Evolutionary conservation across 495 filamentous ascomycete genomes (phyloP), one percentile per base, ranked within the genome.

Genomic region (Clavariopsis aquatica): DNA sequence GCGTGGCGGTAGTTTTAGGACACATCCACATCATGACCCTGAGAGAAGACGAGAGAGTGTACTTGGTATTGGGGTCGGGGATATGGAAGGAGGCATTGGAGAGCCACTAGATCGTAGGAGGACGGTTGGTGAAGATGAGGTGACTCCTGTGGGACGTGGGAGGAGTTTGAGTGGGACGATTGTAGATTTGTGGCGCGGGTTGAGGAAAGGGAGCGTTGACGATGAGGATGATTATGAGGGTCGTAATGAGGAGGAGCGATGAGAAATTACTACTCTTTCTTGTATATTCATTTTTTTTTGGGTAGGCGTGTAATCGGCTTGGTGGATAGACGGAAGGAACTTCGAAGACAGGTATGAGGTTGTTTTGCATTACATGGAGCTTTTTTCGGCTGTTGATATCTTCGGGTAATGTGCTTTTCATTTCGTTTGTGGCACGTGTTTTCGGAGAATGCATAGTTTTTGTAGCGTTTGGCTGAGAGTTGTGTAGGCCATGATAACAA

Each of bases 91-190:
- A 43, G 60, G 29, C 22, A 24, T 29, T 29, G 66, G 60, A 13
- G 68, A 61, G 52, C 60, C 19, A 47, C 24, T 56, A 5, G 65
- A 59, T 46, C n/a, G 65, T 29, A 36, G 53, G 60, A 36, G 57
- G 13, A 60, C 58, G 52, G 38, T 2, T 9, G 51, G 45, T 24
- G 60, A 57, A 10, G 27, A 17, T 43, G 43, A 36, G 24, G 13
- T 7, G 22, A n/a, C 45, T 15, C 43, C 36, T 17, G 34, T 55
- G 47, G 66, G 63, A 36, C 49, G 74, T 34, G 58, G 60, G 24
- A 63, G 71, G 58, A 74, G 73, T 63, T 54, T 77, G 23, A 74
- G 74, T 59, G 70, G 65, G 43, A 73, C 72, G 20, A 62, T 74
- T 52, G 60, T 60, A 20, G 72, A 74, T 19, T 49, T 75, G 10